Base-by-base conservation (phyloP, 1,139 yeast species). In the Lodderomyces jiufengensis region DNA sequence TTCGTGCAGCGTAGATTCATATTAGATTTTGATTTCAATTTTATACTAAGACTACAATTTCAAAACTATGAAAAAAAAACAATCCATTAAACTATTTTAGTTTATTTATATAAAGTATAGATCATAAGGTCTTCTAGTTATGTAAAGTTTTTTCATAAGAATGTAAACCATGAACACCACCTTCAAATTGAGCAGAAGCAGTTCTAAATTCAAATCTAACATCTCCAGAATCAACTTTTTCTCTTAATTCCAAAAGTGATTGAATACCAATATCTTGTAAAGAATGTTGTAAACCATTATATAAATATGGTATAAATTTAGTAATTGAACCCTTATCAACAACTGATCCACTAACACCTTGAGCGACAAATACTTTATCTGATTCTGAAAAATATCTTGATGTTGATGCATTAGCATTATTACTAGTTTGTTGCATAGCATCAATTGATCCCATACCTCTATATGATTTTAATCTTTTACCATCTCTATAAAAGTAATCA, bases 381-480 rank as follows among this genome's bases (percentile, higher is more conserved):
- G 87, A 70, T 72, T 92, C 98, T 41, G 97, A 87, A 67, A 92
- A 92, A 74, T 92, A 92, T 72, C 99, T 85, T 34, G 97, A 88
- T 45, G 98, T 86, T 33, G 98, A 92, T 43, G 98, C 98, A 58
- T 92, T 94, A 51, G 95, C 96, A 62, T 80, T 81, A 57, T 74
- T 75, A 48, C 75, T 73, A 43, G 96, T 86, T 73, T 87, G 84
- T 76, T 92, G 94, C 97, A 90, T 90, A 48, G 99, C 99, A 62
- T 90, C 99, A 54, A 92, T 82, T 26, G 98, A 92, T 51, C 99
- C 99, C 98, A 92, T 92, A 73, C 99, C 99, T 73, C 99, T 84
- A 78, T 92, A 92, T 46, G 88, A 70, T 77, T 92, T 92, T 64
- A 94, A 80, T 70, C 99, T 84, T 75, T 94, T 84, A 61, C 99